Percentiles rank a stretch among this genome's conserved stretches.
Conservation (phyloP, 78 protist genomes). For the Chrysochromulina tobinii region DNA sequence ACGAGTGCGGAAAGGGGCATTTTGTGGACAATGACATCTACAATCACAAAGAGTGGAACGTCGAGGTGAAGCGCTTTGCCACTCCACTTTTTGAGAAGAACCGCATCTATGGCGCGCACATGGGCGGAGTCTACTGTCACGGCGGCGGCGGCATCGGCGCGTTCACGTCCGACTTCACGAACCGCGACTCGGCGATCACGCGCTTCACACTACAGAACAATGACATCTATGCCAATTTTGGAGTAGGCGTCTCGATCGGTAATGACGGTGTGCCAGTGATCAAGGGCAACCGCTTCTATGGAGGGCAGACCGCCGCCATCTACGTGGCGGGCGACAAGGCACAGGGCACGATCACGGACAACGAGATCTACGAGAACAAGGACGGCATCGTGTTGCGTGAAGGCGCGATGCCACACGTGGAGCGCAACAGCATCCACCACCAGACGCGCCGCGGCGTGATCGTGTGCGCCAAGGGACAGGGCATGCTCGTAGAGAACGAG, state of each 20-base stretch:
- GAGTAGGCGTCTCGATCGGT: conserved; percentile 21
- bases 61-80: conserved; percentile 41
- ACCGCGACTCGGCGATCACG: not conserved
- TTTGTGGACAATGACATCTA: not conserved
- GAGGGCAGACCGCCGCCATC: conserved; percentile 13
- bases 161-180: not conserved
- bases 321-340: not conserved
- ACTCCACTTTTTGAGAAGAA: not conserved
- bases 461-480: conserved; percentile 22
- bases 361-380: not conserved
- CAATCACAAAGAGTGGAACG: conserved; percentile 20
- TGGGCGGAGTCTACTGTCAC: conserved; percentile 26
- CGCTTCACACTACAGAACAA: not conserved
- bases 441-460: not conserved
- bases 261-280: not conserved
- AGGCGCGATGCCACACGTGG: not conserved
- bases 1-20: not conserved
- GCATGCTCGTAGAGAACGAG: not conserved
- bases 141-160: not conserved
- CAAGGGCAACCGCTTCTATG: not conserved
- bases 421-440: not conserved
- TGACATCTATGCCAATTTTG: not conserved
- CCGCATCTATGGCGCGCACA: not conserved
- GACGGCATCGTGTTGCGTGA: not conserved
- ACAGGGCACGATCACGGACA: not conserved